Conservation (phyloP, 164 flowering plant genomes). For the Kingdonia uniflora region DNA sequence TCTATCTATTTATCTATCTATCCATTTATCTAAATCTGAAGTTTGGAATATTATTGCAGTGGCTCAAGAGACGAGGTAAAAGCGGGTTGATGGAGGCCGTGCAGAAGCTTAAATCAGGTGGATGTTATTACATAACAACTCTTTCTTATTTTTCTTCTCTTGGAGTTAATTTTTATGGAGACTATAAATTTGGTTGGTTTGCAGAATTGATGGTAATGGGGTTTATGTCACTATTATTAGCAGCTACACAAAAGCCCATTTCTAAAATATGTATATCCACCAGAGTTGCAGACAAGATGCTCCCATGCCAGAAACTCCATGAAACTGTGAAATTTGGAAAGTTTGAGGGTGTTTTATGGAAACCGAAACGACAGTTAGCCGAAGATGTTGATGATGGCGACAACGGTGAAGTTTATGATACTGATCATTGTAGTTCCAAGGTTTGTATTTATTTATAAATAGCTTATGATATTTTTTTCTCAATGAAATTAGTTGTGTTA, state of each 20-base stretch:
- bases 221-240: conserved; percentile 39
- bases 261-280: conserved; percentile 35
- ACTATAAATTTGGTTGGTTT: background rate
- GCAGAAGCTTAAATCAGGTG: conserved; percentile 40
- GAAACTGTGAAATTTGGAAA: conserved; percentile 8
- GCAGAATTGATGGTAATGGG: conserved; percentile 52
- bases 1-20: background rate
- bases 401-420: no score
- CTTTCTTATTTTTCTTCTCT: no score
- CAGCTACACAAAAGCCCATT: conserved; percentile 26
- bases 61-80: conserved; percentile 24
- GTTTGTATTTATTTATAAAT: no score
- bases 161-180: no score
- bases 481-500: no score
- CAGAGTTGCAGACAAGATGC: conserved; percentile 28
- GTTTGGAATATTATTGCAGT: conserved; percentile 13
- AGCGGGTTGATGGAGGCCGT: conserved; percentile 24
- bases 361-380: no score
- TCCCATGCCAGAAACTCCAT: conserved; percentile 30
- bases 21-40: background rate
- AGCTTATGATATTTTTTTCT: no score
- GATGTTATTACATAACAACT: background rate
- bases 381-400: no score
- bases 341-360: background rate
- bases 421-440: conserved; percentile 17